These are phyloP conservation scores for Physcomitrellopsis africana DNA, from an alignment of 225 moss, liverwort and hornwort genomes.

Conservation along the genomic window DNA sequence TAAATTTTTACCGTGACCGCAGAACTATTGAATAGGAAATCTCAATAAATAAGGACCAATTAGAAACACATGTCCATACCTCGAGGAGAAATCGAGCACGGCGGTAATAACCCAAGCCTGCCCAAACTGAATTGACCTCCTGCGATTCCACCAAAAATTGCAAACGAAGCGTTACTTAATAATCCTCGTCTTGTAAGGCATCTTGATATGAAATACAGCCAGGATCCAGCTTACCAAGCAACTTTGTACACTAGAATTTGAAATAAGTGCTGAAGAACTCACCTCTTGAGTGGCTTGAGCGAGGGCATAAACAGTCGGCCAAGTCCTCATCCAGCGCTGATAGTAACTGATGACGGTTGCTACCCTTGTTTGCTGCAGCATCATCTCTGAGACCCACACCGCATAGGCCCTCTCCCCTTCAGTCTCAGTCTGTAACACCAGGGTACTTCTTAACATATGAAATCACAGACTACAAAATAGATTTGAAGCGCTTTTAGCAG, in stretches of 20 bases:
- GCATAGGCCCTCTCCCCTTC: slow-evolving; percentile 83
- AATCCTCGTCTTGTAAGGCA: slow-evolving; percentile 8
- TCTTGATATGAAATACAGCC: slow-evolving; percentile 11
- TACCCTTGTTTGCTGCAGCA: slow-evolving; percentile 97
- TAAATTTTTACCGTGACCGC: background rate
- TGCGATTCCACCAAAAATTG: slow-evolving; percentile 52
- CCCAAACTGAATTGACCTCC: slow-evolving; percentile 94
- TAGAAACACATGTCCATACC: slow-evolving; percentile 46
- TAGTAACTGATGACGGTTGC: slow-evolving; percentile 89
- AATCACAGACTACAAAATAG: slow-evolving; percentile 7
- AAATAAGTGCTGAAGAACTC: slow-evolving; percentile 16
- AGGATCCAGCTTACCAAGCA: background rate
- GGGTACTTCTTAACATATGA: slow-evolving; percentile 19
- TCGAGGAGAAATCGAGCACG: slow-evolving; percentile 93
- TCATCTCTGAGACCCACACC: slow-evolving; percentile 98
- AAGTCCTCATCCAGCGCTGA: slow-evolving; percentile 82
- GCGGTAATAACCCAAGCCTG: slow-evolving; percentile 96
- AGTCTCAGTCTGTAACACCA: slow-evolving; percentile 51
- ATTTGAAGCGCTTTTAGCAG: background rate
- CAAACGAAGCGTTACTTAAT: slow-evolving; percentile 25
- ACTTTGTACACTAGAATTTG: background rate
- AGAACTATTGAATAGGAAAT: background rate
- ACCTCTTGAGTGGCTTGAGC: slow-evolving; percentile 94
- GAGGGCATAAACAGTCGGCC: slow-evolving; percentile 84
- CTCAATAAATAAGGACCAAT: slow-evolving; percentile 20